A percentile compares a stretch with the other conserved stretches of the same genome.
Evolutionary conservation across 139 green algal genomes (phyloP).

Genomic region (Microglena sp.): DNA sequence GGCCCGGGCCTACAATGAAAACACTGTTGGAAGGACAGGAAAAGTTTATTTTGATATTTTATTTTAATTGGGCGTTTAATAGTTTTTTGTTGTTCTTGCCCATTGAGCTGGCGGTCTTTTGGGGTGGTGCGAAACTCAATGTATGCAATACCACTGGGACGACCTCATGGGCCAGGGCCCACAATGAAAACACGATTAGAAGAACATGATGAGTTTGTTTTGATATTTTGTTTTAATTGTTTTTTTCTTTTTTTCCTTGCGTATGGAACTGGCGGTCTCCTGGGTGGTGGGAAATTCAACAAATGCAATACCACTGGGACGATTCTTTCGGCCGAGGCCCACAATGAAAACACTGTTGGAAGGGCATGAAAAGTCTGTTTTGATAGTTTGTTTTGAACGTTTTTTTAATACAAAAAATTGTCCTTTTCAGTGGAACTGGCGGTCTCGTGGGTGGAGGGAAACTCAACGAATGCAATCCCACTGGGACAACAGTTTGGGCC

Average conservation of each 20-base stretch:
- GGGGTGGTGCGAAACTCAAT: conserved; percentile 59
- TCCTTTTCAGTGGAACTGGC: too few relatives aligned
- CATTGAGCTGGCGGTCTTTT: conserved; percentile 51
- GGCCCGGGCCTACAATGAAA: conserved; percentile 45
- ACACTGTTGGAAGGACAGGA: too few relatives aligned
- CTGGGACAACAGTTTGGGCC: too few relatives aligned
- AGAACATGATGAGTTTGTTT: too few relatives aligned
- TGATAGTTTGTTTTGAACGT: too few relatives aligned
- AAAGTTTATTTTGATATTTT: too few relatives aligned
- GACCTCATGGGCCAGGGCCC: conserved; percentile 38
- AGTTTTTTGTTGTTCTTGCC: conserved; percentile 68
- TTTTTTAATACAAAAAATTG: too few relatives aligned
- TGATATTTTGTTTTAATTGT: too few relatives aligned
- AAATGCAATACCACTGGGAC: conserved; percentile 63
- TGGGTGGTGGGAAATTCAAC: conserved; percentile 60
- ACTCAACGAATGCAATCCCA: too few relatives aligned
- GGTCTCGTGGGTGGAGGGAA: too few relatives aligned
- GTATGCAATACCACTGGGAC: conserved; percentile 63
- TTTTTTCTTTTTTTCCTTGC: conserved; percentile 70
- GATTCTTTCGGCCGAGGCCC: conserved; percentile 39
- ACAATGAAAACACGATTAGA: conserved; percentile 64
- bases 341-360: conserved; percentile 64
- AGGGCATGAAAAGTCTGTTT: too few relatives aligned
- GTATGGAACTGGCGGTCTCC: conserved; percentile 48
- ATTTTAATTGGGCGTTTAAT: too few relatives aligned